phyloP scores from a whole-genome alignment of 2,329 filamentous ascomycete genomes.

The Colletotrichum brevisporum region DNA sequence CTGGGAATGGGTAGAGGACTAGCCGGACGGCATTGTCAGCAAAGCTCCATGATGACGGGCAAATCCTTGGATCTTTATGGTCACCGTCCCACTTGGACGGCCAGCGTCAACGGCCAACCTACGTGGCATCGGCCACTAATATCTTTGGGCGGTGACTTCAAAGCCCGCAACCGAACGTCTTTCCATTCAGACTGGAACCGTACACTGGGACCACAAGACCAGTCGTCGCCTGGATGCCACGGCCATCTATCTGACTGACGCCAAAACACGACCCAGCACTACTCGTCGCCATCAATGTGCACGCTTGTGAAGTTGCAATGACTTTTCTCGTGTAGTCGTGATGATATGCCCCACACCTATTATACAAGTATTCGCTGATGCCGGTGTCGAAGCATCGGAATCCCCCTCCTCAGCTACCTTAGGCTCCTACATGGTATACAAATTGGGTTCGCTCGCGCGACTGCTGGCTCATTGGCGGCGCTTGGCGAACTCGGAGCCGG shows the following conservation, averaged over 20 bases:
- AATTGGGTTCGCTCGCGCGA: conserved; percentile 8
- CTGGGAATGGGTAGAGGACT: neutral
- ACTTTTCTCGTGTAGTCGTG: conserved; percentile 37
- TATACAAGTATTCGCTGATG: conserved; percentile 37
- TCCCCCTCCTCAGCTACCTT: conserved; percentile 7
- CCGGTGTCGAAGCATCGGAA: conserved; percentile 23
- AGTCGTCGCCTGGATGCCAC: too few relatives aligned
- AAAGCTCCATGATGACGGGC: too few relatives aligned
- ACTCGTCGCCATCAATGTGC: neutral
- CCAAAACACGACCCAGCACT: neutral
- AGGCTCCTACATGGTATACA: conserved; percentile 36
- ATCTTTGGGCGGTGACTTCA: too few relatives aligned
- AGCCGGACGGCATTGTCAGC: too few relatives aligned
- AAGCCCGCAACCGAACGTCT: too few relatives aligned
- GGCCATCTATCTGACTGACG: too few relatives aligned
- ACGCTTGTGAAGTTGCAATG: conserved; percentile 22
- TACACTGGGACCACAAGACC: too few relatives aligned
- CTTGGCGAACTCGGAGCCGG: conserved; percentile 49
- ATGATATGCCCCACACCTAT: conserved; percentile 37
- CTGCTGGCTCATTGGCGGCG: conserved; percentile 35
- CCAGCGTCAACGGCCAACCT: neutral
- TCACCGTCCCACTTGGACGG: neutral
- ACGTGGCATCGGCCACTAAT: too few relatives aligned
- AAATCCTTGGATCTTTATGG: too few relatives aligned
- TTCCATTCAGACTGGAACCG: too few relatives aligned